Conservation (phyloP, 768 basidiomycete species). For the Amanita muscaria region DNA sequence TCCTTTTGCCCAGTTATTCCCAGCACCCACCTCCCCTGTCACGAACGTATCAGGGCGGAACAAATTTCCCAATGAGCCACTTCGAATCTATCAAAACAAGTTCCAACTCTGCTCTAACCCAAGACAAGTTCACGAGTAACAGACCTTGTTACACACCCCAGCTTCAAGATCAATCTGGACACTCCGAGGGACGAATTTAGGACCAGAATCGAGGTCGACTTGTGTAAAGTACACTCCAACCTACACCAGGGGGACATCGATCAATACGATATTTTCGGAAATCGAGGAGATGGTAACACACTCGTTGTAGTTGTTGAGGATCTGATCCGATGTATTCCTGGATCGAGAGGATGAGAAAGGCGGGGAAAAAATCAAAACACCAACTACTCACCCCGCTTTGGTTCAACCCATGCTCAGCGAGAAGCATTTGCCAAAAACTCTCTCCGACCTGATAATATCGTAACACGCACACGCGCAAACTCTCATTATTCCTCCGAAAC, state of each 20-base stretch:
- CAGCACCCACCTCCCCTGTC: constrained; percentile 53
- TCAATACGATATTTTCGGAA: no score
- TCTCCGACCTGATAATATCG: constrained; percentile 51
- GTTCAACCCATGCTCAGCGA: constrained; percentile 80
- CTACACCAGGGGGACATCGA: constrained; percentile 23
- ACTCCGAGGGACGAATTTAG: constrained; percentile 84
- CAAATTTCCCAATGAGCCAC: constrained; percentile 60
- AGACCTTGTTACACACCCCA: constrained; percentile 72
- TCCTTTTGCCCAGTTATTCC: constrained; percentile 96
- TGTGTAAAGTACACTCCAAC: constrained; percentile 79
- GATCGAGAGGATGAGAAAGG: constrained; percentile 11
- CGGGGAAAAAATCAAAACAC: constrained; percentile 7
- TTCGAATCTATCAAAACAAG: no score
- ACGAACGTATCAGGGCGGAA: constrained; percentile 88
- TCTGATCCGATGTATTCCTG: constrained; percentile 69
- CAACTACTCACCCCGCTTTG: constrained; percentile 47
- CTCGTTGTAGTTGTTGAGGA: constrained; percentile 64
- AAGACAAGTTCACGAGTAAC: no score
- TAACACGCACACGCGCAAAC: no score
- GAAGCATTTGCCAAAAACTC: constrained; percentile 82
- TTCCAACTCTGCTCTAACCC: no score
- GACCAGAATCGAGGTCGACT: constrained; percentile 38
- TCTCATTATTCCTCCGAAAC: no score
- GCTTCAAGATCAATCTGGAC: constrained; percentile 87
- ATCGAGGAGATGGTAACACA: constrained; percentile 21